Evolutionary conservation across 1,139 yeast species (phyloP).

Genomic region (Nakaseomyces nivariensis): DNA sequence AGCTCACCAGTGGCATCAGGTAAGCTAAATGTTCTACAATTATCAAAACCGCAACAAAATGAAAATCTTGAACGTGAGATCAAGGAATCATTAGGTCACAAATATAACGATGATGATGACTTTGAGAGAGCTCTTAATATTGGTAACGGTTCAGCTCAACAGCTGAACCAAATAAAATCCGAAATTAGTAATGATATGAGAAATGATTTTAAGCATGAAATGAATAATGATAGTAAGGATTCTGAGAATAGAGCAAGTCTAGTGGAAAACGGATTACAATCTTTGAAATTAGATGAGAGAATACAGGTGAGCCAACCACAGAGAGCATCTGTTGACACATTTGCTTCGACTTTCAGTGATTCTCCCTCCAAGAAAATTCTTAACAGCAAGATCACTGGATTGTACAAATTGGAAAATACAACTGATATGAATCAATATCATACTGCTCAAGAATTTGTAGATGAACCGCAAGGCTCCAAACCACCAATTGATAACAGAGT

Average conservation of each 20-base stretch:
- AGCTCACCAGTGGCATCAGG: slow-evolving; percentile 8
- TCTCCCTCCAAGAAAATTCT: slow-evolving; percentile 15
- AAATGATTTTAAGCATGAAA: neutral
- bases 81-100: slow-evolving; percentile 5
- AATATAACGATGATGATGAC: slow-evolving; percentile 8
- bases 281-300: slow-evolving; percentile 8
- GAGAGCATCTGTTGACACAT: slow-evolving; percentile 9
- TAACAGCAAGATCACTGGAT: slow-evolving; percentile 7
- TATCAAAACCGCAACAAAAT: slow-evolving; percentile 21
- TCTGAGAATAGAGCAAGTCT: slow-evolving; percentile 8
- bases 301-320: neutral
- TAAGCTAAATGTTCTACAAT: slow-evolving; percentile 19
- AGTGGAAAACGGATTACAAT: slow-evolving; percentile 14
- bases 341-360: slow-evolving; percentile 18
- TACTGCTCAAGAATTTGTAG: slow-evolving; percentile 21
- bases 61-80: slow-evolving; percentile 14
- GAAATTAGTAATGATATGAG: slow-evolving; percentile 6
- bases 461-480: neutral
- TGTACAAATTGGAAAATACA: slow-evolving; percentile 18
- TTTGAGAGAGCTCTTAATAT: slow-evolving; percentile 7
- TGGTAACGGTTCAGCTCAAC: neutral
- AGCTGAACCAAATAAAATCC: slow-evolving; percentile 6
- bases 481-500: neutral
- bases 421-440: slow-evolving; percentile 20
- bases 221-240: neutral